Percentiles rank a stretch among this genome's conserved stretches.
Conservation (phyloP, 169 alveolate genomes). For the Plasmodium cynomolgi region DNA sequence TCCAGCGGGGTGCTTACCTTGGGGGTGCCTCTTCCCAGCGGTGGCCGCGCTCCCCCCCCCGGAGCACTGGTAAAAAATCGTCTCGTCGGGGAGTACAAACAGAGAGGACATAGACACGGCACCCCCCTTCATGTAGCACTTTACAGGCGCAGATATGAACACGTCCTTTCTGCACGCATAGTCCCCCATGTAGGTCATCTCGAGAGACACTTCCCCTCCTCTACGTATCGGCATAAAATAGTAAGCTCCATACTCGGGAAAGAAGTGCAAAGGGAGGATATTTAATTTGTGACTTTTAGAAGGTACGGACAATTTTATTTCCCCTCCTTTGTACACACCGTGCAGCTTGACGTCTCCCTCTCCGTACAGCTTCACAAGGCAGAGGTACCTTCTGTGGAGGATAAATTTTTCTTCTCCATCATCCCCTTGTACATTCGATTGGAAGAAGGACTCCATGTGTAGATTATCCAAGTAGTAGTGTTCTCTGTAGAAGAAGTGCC, state of each 20-base stretch:
- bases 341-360: background rate
- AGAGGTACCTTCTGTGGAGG: conserved; percentile 15
- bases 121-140: conserved; percentile 29
- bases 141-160: background rate
- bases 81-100: conserved; percentile 37
- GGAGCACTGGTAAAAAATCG: conserved; percentile 10
- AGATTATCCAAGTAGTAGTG: conserved; percentile 34
- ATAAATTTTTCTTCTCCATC: background rate
- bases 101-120: conserved; percentile 19
- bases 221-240: conserved; percentile 4
- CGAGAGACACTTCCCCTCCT: conserved; percentile 4
- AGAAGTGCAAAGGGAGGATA: background rate
- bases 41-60: conserved; percentile 11
- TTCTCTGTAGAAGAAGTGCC: conserved; percentile 24
- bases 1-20: background rate
- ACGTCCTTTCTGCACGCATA: background rate
- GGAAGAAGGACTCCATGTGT: conserved; percentile 10
- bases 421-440: background rate
- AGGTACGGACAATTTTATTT: background rate
- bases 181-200: background rate
- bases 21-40: background rate
- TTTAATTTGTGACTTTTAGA: conserved; percentile 1
- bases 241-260: conserved; percentile 7
- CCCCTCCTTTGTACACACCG: background rate
- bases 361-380: conserved; percentile 6